Base-by-base conservation (phyloP, 331 rosid species). In the Dryas integrifolia region DNA sequence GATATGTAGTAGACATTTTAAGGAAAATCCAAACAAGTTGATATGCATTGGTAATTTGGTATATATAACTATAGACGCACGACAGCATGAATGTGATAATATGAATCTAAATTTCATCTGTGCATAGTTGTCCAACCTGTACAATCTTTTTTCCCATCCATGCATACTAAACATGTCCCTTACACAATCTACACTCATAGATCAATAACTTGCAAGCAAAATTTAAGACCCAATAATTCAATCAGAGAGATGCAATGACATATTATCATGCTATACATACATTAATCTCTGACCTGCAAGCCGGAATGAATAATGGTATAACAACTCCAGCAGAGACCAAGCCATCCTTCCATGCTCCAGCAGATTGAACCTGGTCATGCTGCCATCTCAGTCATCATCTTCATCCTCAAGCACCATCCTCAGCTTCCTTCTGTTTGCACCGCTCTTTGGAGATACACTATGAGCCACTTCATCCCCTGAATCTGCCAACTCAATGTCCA, bases 371-470 rank as follows among this genome's bases (percentile, higher is more conserved):
- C 81, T 67, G 75, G 55, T 60, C 46, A 72, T 11, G 75, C 72
- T 76, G 71, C 82, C 66, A 11, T 82, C 78, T 90, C 78, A 89
- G 59, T 91, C 92, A 65, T 88, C 90, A 62, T 91, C 96, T 75
- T 91, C 97, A 14, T 84, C 80, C 49, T 93, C 98, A 77, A 93
- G 80, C 11, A 91, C 89, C 98, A 90, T 88, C 82, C 92, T 86
- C 76, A 80, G 81, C 85, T 73, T 89, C 82, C 96, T 91, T 84
- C 90, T 88, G 51, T 77, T 78, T 58, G 70, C 66, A 58, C 73
- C 79, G 67, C 76, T 84, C 18, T 72, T 76, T 64, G 83, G 74
- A 46, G 77, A 21, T 58, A 50, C 83, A 69, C 64, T 62, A 24
- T 74, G 13, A 76, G 26, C 56, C 75, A 65, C 76, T 72, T 93